Evolutionary conservation across 2,329 filamentous ascomycete genomes (phyloP).

Genomic region (Trichoderma koningiopsis): DNA sequence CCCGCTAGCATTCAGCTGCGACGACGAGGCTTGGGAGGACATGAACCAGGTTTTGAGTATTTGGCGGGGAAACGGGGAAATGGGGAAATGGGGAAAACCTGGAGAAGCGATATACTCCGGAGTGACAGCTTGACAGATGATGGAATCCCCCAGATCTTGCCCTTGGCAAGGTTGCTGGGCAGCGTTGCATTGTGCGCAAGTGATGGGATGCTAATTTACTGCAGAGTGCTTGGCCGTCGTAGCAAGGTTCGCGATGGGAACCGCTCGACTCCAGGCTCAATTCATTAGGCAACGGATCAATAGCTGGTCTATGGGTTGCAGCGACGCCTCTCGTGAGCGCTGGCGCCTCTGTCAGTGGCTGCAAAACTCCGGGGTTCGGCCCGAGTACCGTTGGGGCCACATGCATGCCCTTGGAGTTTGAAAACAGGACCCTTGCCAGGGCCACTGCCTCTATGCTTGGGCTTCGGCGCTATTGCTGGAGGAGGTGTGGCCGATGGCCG

Average conservation of each 20-base stretch:
- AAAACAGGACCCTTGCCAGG: constrained; percentile 5
- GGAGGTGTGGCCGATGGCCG: constrained; percentile 13
- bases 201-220: not conserved
- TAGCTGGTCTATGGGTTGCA: constrained; percentile 1
- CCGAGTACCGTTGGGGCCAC: constrained; percentile 23
- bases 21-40: not conserved
- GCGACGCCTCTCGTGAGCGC: not conserved
- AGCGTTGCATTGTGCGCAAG: not conserved
- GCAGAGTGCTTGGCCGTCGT: constrained; percentile 1
- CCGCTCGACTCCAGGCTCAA: constrained; percentile 14
- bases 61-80: constrained; percentile 24
- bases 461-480: constrained; percentile 25
- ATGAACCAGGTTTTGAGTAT: constrained; percentile 12
- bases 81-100: constrained; percentile 23
- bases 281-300: constrained; percentile 18
- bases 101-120: constrained; percentile 23
- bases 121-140: constrained; percentile 20
- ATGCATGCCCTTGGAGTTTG: constrained; percentile 10
- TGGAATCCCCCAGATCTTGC: constrained; percentile 10
- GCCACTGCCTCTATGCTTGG: constrained; percentile 10
- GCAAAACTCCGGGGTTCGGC: constrained; percentile 25
- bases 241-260: constrained; percentile 1
- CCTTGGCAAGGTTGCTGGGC: not conserved
- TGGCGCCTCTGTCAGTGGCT: constrained; percentile 2
- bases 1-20: not conserved